These are phyloP conservation scores for Monilinia aucupariae DNA, from an alignment of 2,329 filamentous ascomycete species.

Conservation along the genomic window DNA sequence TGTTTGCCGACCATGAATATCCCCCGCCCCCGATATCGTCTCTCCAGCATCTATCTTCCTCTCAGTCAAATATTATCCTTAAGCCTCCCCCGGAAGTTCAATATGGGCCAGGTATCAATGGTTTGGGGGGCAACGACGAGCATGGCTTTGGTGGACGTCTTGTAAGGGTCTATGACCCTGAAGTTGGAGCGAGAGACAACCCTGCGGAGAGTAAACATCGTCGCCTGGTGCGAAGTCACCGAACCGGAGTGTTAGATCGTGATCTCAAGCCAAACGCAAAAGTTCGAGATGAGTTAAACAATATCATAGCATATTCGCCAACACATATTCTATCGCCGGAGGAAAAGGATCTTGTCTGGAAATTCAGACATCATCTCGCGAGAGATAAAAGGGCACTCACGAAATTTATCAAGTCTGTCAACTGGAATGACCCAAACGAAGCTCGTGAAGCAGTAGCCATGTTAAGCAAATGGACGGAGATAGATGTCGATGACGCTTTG, in stretches of 20 bases:
- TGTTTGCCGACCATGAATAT: constrained; percentile 94
- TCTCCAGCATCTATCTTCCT: constrained; percentile 57
- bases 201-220: constrained; percentile 94
- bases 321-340: constrained; percentile 82
- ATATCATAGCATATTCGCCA: constrained; percentile 86
- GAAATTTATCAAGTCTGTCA: constrained; percentile 96
- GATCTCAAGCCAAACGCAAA: constrained; percentile 96
- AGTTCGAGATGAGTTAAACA: constrained; percentile 86
- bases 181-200: constrained; percentile 83
- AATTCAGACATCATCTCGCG: constrained; percentile 90
- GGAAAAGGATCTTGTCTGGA: constrained; percentile 96
- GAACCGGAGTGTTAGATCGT: constrained; percentile 89
- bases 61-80: constrained; percentile 62
- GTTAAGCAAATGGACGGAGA: constrained; percentile 88
- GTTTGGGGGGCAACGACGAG: constrained; percentile 47
- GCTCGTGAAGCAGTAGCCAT: constrained; percentile 85
- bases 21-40: constrained; percentile 76
- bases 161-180: constrained; percentile 86
- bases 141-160: constrained; percentile 53
- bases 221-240: constrained; percentile 78
- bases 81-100: constrained; percentile 85
- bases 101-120: constrained; percentile 83
- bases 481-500: constrained; percentile 93
- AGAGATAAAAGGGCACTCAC: constrained; percentile 88
- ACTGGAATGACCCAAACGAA: constrained; percentile 83